Conservation (phyloP, 179 eudicot genomes). For the Vitellaria paradoxa region DNA sequence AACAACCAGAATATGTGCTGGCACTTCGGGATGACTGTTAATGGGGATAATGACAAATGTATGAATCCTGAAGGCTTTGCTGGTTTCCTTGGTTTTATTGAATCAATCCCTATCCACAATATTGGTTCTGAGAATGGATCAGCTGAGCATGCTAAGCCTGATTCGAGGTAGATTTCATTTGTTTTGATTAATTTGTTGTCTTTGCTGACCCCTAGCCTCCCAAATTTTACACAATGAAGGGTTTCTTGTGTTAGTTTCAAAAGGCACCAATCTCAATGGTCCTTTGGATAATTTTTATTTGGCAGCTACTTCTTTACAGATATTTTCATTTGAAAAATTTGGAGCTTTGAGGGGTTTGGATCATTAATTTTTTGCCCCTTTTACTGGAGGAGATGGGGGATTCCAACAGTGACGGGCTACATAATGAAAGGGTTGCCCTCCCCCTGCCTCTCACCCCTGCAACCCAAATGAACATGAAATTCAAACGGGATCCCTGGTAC, state of each 20-base stretch:
- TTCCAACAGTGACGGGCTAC: not conserved
- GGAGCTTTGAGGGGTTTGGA: not conserved
- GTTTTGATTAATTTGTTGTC: constrained; percentile 7
- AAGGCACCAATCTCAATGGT: not conserved
- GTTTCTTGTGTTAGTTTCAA: not conserved
- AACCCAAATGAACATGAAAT: not conserved
- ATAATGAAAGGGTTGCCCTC: not conserved
- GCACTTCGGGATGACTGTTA: constrained; percentile 53
- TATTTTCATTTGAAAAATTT: not conserved
- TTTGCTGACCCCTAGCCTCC: not conserved
- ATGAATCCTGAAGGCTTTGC: constrained; percentile 75
- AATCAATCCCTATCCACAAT: constrained; percentile 73
- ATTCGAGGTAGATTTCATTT: constrained; percentile 53
- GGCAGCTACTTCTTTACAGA: not conserved
- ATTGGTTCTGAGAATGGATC: constrained; percentile 50
- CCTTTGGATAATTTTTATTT: not conserved
- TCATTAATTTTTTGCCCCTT: not conserved
- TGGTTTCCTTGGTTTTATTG: constrained; percentile 79
- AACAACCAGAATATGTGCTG: constrained; percentile 59
- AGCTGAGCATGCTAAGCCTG: constrained; percentile 55
- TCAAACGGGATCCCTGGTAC: not conserved
- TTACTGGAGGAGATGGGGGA: not conserved
- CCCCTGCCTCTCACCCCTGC: not conserved
- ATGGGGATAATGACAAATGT: constrained; percentile 55
- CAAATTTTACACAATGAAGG: not conserved